phyloP scores from a whole-genome alignment of 2,329 filamentous ascomycete genomes.

The Neofusicoccum umdonicola region DNA sequence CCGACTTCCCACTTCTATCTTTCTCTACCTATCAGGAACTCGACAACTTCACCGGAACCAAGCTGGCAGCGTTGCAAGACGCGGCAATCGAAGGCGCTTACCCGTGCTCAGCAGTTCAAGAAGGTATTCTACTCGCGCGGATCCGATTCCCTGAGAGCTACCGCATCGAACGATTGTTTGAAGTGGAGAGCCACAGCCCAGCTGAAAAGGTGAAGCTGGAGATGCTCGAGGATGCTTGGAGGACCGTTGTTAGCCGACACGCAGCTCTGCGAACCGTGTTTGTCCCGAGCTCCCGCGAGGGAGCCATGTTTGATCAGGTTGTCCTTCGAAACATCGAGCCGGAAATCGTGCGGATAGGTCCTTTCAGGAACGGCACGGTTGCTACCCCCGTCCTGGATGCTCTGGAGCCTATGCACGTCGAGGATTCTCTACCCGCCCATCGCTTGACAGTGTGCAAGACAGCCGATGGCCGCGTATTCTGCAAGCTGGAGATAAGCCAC shows the following conservation, averaged over 20 bases:
- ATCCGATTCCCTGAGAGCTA: background rate
- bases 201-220: constrained; percentile 26
- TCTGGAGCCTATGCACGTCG: constrained; percentile 28
- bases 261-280: constrained; percentile 34
- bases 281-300: constrained; percentile 34
- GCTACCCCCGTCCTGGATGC: background rate
- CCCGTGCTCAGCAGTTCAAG: background rate
- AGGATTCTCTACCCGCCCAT: constrained; percentile 32
- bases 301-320: constrained; percentile 36
- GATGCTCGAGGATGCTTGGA: constrained; percentile 29
- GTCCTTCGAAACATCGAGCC: constrained; percentile 29
- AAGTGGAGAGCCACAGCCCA: constrained; percentile 12
- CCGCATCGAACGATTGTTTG: background rate
- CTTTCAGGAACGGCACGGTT: background rate
- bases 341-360: constrained; percentile 20
- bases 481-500: constrained; percentile 37
- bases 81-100: background rate
- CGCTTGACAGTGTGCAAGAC: constrained; percentile 31
- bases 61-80: background rate
- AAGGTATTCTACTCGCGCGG: background rate
- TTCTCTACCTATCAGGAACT: background rate
- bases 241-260: constrained; percentile 32
- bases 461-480: constrained; percentile 27
- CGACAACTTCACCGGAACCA: background rate
- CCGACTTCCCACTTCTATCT: background rate